A percentile compares a stretch with the other conserved stretches of the same genome.
Evolutionary conservation across 139 green algal species (phyloP).

Genomic region (Coelastrella sp.): DNA sequence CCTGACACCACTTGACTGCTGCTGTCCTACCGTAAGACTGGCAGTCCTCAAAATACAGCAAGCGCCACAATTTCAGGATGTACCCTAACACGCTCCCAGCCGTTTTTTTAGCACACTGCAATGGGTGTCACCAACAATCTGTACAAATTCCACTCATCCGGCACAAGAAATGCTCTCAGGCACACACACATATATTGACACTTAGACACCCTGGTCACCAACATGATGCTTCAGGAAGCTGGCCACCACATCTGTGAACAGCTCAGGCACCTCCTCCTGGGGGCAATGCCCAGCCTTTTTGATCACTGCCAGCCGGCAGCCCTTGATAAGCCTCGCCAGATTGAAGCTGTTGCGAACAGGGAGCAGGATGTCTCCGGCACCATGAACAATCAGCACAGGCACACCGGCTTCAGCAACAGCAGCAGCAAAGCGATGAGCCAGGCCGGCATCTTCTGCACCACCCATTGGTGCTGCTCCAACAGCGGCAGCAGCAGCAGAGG

Average conservation of each 20-base stretch:
- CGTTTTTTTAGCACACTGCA: too few relatives aligned
- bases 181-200: too few relatives aligned
- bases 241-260: constrained; percentile 70
- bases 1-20: too few relatives aligned
- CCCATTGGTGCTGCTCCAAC: not conserved
- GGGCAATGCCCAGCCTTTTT: constrained; percentile 82
- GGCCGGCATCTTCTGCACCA: constrained; percentile 43
- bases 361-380: constrained; percentile 78
- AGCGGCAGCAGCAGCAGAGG: constrained; percentile 1
- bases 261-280: constrained; percentile 87
- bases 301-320: constrained; percentile 68
- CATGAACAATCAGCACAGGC: constrained; percentile 83
- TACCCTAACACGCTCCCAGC: too few relatives aligned
- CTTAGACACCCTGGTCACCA: not conserved
- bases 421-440: constrained; percentile 57
- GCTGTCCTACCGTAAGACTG: too few relatives aligned
- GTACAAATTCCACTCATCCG: too few relatives aligned
- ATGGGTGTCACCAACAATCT: too few relatives aligned
- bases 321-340: constrained; percentile 73
- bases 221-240: constrained; percentile 56
- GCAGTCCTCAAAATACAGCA: too few relatives aligned
- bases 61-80: too few relatives aligned
- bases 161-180: too few relatives aligned
- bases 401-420: constrained; percentile 37
- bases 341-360: constrained; percentile 80